phyloP scores from a whole-genome alignment of 2,329 filamentous ascomycete species.

The Scedosporium apiospermum region DNA sequence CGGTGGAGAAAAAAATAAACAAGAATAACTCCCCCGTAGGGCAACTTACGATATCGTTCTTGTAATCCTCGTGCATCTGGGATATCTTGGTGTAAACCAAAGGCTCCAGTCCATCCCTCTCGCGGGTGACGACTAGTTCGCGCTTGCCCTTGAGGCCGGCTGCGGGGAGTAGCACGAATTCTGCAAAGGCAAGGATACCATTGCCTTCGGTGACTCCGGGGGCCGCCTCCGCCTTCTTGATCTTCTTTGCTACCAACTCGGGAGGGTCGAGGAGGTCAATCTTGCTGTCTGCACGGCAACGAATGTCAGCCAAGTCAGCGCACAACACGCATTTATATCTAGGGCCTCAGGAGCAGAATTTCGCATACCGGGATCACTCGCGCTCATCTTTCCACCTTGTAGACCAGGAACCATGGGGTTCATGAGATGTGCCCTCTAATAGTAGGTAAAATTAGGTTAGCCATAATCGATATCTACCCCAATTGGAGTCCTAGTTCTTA shows the following conservation, averaged over 20 bases:
- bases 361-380: slow-evolving; percentile 52
- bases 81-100: slow-evolving; percentile 70
- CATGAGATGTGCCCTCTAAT: slow-evolving; percentile 27
- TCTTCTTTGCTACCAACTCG: slow-evolving; percentile 69
- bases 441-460: slow-evolving; percentile 21
- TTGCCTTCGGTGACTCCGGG: slow-evolving; percentile 75
- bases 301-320: not conserved
- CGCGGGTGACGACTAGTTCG: slow-evolving; percentile 59
- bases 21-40: not conserved
- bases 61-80: slow-evolving; percentile 71
- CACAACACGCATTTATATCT: not conserved
- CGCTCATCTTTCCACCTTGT: slow-evolving; percentile 76
- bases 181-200: slow-evolving; percentile 76
- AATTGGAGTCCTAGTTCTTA: slow-evolving; percentile 12
- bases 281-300: slow-evolving; percentile 53
- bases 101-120: slow-evolving; percentile 57
- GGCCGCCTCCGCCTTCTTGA: slow-evolving; percentile 73
- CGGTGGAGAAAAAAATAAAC: slow-evolving; percentile 1
- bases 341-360: not conserved
- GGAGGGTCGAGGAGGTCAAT: slow-evolving; percentile 83
- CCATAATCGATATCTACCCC: not conserved
- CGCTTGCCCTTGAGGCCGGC: slow-evolving; percentile 50
- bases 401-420: slow-evolving; percentile 84
- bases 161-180: slow-evolving; percentile 77
- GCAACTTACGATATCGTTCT: slow-evolving; percentile 57